These are phyloP conservation scores for Phytophthora aleatoria DNA, from an alignment of 352 stramenopile species.

Conservation along the genomic window DNA sequence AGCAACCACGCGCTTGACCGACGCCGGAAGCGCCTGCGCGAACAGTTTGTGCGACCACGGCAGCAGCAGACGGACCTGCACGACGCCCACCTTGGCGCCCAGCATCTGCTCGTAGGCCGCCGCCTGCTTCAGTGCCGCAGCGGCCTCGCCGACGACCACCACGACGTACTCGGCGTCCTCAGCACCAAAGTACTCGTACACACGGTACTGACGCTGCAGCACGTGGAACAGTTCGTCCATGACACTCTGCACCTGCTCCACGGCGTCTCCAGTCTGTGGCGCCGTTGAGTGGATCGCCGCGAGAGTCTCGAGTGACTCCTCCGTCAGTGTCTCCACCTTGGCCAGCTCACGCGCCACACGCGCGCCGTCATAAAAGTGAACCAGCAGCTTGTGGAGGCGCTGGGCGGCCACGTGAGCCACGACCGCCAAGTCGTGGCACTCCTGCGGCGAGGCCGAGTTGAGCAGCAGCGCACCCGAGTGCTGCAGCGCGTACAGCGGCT, in stretches of 20 bases:
- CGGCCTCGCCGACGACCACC: constrained; percentile 72
- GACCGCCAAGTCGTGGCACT: constrained; percentile 81
- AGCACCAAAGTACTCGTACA: constrained; percentile 82
- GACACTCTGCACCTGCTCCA: constrained; percentile 71
- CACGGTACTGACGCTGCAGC: constrained; percentile 75
- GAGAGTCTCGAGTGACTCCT: constrained; percentile 55
- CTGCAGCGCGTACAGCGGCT: constrained; percentile 67
- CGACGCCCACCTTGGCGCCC: constrained; percentile 72
- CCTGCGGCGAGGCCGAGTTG: constrained; percentile 68
- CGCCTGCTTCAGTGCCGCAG: constrained; percentile 56
- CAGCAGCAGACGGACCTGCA: constrained; percentile 74
- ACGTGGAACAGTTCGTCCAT: constrained; percentile 81
- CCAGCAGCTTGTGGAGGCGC: constrained; percentile 62
- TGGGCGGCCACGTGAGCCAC: constrained; percentile 73
- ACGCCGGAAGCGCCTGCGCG: constrained; percentile 55
- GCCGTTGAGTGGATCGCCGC: constrained; percentile 26
- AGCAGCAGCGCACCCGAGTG: constrained; percentile 76
- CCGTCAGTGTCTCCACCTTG: constrained; percentile 64
- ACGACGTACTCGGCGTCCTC: constrained; percentile 72
- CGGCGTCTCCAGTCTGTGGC: constrained; percentile 30
- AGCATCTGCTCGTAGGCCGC: constrained; percentile 80
- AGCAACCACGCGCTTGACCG: constrained; percentile 64
- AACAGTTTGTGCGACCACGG: constrained; percentile 83
- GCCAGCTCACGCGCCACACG: constrained; percentile 65
- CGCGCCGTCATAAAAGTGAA: constrained; percentile 85